phyloP scores from a whole-genome alignment of 2,329 filamentous ascomycete species.

The Xylariaceae sp. region DNA sequence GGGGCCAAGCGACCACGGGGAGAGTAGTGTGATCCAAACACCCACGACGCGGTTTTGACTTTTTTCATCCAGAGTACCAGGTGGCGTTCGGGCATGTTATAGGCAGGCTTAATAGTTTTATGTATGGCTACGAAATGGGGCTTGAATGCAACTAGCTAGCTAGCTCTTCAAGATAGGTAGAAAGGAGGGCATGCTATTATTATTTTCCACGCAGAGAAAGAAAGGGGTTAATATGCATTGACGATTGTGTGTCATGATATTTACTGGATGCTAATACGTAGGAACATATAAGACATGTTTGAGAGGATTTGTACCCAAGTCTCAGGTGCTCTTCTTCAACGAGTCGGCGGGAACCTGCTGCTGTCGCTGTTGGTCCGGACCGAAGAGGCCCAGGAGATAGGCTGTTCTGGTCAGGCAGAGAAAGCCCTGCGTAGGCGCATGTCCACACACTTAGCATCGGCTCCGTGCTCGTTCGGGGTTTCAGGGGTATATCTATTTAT shows the following conservation, averaged over 20 bases:
- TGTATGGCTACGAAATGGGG: no score
- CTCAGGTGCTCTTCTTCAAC: slow-evolving; percentile 30
- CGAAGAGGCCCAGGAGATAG: slow-evolving; percentile 39
- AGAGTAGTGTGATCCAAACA: slow-evolving; percentile 33
- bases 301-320: background rate
- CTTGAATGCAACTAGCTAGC: no score
- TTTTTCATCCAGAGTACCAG: no score
- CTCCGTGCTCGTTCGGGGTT: no score
- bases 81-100: no score
- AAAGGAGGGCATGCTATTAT: no score
- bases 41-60: no score
- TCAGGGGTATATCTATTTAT: background rate
- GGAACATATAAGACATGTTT: no score
- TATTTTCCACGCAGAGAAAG: no score
- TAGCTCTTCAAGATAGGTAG: no score
- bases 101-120: no score
- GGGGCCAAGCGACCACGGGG: slow-evolving; percentile 39
- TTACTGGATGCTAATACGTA: no score
- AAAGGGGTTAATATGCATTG: background rate
- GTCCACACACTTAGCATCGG: slow-evolving; percentile 6
- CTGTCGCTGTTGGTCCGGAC: slow-evolving; percentile 21
- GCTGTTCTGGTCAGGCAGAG: slow-evolving; percentile 37
- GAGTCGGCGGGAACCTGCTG: background rate
- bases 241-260: background rate
- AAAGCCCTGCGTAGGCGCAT: slow-evolving; percentile 26